phyloP scores from a whole-genome alignment of 2,329 filamentous ascomycete species.

The Coniochaeta sp. region DNA sequence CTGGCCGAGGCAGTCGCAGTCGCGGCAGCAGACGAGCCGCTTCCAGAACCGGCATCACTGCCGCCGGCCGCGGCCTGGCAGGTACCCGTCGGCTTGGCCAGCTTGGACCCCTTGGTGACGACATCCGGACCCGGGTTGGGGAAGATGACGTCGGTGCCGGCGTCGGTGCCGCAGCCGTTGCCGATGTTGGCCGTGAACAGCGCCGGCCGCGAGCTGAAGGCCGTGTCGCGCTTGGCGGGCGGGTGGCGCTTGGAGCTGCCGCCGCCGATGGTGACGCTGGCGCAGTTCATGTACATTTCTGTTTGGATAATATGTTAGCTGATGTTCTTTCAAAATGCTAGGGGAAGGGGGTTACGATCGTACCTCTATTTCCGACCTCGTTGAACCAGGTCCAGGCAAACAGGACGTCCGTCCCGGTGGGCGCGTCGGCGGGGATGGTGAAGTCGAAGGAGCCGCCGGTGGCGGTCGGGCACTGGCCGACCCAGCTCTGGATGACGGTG shows the following conservation, averaged over 20 bases:
- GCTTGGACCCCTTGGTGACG: slow-evolving; percentile 10
- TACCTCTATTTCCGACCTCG: slow-evolving; percentile 58
- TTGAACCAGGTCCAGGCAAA: slow-evolving; percentile 77
- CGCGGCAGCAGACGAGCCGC: neutral
- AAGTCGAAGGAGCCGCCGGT: slow-evolving; percentile 52
- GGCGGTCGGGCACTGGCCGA: slow-evolving; percentile 43
- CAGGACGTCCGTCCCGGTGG: slow-evolving; percentile 46
- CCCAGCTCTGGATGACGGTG: slow-evolving; percentile 55
- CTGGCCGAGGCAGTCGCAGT: slow-evolving; percentile 3
- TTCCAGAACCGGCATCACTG: neutral
- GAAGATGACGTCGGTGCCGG: slow-evolving; percentile 11
- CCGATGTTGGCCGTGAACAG: slow-evolving; percentile 11
- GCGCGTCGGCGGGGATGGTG: slow-evolving; percentile 55
- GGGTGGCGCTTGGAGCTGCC: slow-evolving; percentile 20
- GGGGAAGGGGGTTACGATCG: no score
- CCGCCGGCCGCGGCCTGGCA: neutral
- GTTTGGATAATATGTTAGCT: no score
- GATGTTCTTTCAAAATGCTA: no score
- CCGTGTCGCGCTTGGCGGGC: slow-evolving; percentile 20
- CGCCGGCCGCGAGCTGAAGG: neutral
- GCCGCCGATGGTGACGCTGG: slow-evolving; percentile 54
- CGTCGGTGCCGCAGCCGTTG: slow-evolving; percentile 8
- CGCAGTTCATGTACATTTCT: slow-evolving; percentile 89
- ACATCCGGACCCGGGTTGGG: slow-evolving; percentile 17
- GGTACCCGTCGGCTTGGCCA: slow-evolving; percentile 7